Percentiles rank a stretch among this genome's conserved stretches.
Evolutionary conservation across 2,329 filamentous ascomycete species (phyloP).

Genomic region (Aspergillus felis): DNA sequence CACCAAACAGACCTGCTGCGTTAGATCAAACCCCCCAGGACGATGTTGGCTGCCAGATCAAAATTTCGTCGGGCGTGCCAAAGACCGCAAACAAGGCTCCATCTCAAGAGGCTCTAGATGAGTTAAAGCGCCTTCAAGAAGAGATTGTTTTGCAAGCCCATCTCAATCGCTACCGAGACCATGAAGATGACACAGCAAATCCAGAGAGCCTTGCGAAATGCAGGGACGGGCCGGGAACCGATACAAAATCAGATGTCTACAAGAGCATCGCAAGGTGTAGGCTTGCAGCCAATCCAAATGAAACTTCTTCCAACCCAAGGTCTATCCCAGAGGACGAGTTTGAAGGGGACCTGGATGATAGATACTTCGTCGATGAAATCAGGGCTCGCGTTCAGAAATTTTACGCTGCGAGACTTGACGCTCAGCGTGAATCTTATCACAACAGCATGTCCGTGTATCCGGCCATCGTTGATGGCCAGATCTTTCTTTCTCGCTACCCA

Average conservation of each 20-base stretch:
- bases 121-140: constrained; percentile 18
- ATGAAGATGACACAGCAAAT: constrained; percentile 7
- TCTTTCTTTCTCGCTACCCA: constrained; percentile 10
- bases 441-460: constrained; percentile 14
- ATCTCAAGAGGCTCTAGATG: constrained; percentile 12
- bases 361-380: background rate
- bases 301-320: background rate
- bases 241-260: constrained; percentile 19
- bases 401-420: background rate
- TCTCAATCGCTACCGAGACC: constrained; percentile 7
- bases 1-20: background rate
- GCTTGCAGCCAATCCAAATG: background rate
- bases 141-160: constrained; percentile 15
- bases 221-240: constrained; percentile 26
- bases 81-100: constrained; percentile 2
- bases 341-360: background rate
- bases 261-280: constrained; percentile 10
- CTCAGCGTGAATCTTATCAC: constrained; percentile 12
- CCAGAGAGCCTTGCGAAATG: constrained; percentile 19
- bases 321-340: background rate
- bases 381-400: background rate
- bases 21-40: background rate
- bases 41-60: background rate
- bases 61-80: background rate
- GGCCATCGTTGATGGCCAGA: constrained; percentile 7